Base-by-base conservation (phyloP, 257 asterid genomes). In the Thymus mandschuricus region DNA sequence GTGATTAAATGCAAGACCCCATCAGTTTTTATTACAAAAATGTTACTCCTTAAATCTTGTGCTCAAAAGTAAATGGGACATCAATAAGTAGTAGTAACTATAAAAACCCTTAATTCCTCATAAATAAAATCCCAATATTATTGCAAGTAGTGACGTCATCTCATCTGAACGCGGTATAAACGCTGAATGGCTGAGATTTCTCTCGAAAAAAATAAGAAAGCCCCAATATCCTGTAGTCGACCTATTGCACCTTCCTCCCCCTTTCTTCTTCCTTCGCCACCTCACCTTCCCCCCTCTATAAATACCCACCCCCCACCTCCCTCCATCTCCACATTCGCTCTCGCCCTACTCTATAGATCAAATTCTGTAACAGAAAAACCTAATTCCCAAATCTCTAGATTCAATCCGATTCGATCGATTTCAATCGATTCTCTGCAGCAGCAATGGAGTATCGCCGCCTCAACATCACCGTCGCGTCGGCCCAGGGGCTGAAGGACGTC, bases 381-480 rank as follows among this genome's bases (percentile, higher is more conserved):
- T 0, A 35, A 21, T 1, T 13, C 12, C 1, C 27, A 45, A 13
- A 29, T 64, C 56, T 62, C 44, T n/a, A n/a, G 21, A n/a, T 33
- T 51, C 30, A 27, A 11, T 21, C 3, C 40, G 15, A 33, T n/a
- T n/a, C 11, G 4, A 27, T n/a, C n/a, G n/a, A 9, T 31, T 8
- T 3, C 3, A 9, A 11, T 1, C 41, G 40, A 58, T 45, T 11
- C 13, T 48, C 43, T 10, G 31, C 48, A 78, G n/a, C n/a, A n/a
- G 9, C 28, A 44, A 87, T 85, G 91, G 94, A 88, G 79, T 86
- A 76, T 63, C 76, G 88, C 4, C 82, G 85, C 6, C 10, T 86
- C 31, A 75, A 86, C 31, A 61, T 86, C 74, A 84, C 78, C 57
- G 50, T 88, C 52, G 61, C 73, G 13, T 86, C 89, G 3, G 88